Base-by-base conservation (phyloP, 2,329 filamentous ascomycete genomes). In the Magnaporthiopsis incrustans region DNA sequence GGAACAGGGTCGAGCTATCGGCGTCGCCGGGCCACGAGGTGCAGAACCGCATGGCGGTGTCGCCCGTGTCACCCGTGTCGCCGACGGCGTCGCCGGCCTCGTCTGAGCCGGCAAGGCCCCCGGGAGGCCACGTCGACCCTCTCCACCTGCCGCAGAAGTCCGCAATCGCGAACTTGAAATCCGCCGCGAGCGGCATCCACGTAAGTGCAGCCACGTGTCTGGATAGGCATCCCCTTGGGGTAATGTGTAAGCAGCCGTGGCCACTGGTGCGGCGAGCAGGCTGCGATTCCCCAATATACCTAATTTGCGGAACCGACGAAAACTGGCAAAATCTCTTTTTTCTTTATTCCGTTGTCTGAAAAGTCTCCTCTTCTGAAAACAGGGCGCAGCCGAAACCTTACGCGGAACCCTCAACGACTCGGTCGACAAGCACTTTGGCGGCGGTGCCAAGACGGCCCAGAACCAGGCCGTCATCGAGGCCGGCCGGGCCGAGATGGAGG, bases 1-100 rank as follows among this genome's bases (percentile, higher is more conserved):
- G 60, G 60, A 62, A 62, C 33, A 12, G 60, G 56, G 60, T 62
- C 5, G 60, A 62, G 60, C 60, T 62, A 4, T 62, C 60, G 50
- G 60, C 60, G 33, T 62, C 60, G 27, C 60, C 60, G 27, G 60
- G 60, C 38, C 60, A 62, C 18, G 60, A 62, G 44, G 25, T 33
- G 60, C 50, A 56, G 60, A 44, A 62, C 15, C 60, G 44, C 6
- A 25, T 62, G 60, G 33, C 44, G 26, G 60, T 62, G 14, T 62
- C 60, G 50, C 44, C 60, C 18, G 60, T 62, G 14, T 62, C 60
- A 30, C 44, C 60, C 18, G 38, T 62, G 18, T 53, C 44, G 2
- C 44, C 44, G 44, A 53, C 44, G 5, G 44, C 18, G 11, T n/a
- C 44, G 7, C 44, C 44, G 2, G 8, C 44, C 22, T n/a, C 44